Percentiles rank a stretch among this genome's conserved stretches.
These are phyloP conservation scores for Umbelopsis vinacea DNA, from an alignment of 192 early-diverging fungal species.

Conservation along the genomic window DNA sequence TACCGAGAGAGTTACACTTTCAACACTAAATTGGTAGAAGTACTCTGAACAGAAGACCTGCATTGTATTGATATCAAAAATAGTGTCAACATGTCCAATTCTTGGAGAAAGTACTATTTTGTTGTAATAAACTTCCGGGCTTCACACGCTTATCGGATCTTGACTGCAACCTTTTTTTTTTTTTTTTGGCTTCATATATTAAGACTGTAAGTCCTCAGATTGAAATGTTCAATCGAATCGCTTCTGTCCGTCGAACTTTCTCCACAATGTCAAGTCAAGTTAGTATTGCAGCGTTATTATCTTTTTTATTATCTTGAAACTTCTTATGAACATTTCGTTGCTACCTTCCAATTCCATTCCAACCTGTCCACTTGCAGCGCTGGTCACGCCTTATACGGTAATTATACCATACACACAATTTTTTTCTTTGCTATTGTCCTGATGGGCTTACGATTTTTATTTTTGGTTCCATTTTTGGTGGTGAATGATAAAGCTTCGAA, in stretches of 20 bases:
- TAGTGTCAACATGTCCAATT: neutral
- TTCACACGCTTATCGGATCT: slow-evolving; percentile 21
- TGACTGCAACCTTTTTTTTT: slow-evolving; percentile 12
- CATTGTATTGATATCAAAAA: neutral
- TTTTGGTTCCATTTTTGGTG: neutral
- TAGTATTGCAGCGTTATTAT: neutral
- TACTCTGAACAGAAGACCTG: neutral
- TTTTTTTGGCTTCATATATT: slow-evolving; percentile 7
- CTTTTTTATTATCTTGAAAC: neutral
- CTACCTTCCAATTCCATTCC: neutral
- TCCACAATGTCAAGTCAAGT: slow-evolving; percentile 5
- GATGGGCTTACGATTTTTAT: neutral
- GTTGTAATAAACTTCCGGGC: neutral
- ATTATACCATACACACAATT: neutral
- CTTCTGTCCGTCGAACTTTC: neutral
- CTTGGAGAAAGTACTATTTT: neutral
- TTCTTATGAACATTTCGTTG: neutral
- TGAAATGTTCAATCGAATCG: neutral
- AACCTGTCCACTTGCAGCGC: neutral
- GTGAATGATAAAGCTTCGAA: slow-evolving; percentile 43
- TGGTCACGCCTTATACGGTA: slow-evolving; percentile 22
- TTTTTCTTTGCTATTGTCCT: neutral
- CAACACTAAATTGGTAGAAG: neutral
- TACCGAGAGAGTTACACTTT: neutral
- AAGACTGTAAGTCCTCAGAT: neutral